Evolutionary conservation across 768 basidiomycete genomes (phyloP), one percentile per base, ranked within the genome.

Genomic region (Gautieria morchelliformis): DNA sequence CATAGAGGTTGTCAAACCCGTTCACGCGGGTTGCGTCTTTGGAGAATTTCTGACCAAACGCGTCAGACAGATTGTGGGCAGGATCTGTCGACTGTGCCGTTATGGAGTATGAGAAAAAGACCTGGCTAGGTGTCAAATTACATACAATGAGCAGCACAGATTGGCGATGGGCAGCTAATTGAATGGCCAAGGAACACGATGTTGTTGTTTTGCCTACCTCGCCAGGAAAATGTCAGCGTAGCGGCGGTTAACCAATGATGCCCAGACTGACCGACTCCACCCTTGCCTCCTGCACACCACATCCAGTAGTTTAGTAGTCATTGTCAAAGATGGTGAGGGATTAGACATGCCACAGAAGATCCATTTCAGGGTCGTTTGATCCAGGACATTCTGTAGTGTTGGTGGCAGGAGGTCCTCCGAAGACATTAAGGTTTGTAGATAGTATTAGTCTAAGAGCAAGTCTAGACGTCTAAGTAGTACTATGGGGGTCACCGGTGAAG

Each of bases 1-100:
- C 96, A 67, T 71, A 95, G 45, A 99, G 81, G 74, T 99, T 99
- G 59, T 89, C 84, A 64, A 97, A 97, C 9, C 96, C 96, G 66
- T 95, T 96, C 53, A 98, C 96, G 71, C 89, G 90, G 8, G 93
- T 98, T 33, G 96, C 96, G 69, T 99, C 96, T 68, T 98, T 98
- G 59, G 90, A 92, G 74, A 99, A 99, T 75, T 99, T 98, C 68
- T 99, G 96, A 20, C 92, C 90, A 70, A 98, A 98, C 15, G 96
- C 93, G 72, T 99, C 95, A 10, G 94, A 97, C 42, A 99, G 75
- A 71, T 99, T 99, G 77, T 99, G 96, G 39, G 96, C 96, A n/a
- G 96, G 96, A 72, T 99, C 96, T 8, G 96, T 99, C 8, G 95
- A 97, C 93, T 96, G 53, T 60, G 61, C 37, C 12, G 39, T 54